Evolutionary conservation across 148 eudicot species (phyloP), one percentile per base, ranked within the genome.

Genomic region (Rhododendron simsii): DNA sequence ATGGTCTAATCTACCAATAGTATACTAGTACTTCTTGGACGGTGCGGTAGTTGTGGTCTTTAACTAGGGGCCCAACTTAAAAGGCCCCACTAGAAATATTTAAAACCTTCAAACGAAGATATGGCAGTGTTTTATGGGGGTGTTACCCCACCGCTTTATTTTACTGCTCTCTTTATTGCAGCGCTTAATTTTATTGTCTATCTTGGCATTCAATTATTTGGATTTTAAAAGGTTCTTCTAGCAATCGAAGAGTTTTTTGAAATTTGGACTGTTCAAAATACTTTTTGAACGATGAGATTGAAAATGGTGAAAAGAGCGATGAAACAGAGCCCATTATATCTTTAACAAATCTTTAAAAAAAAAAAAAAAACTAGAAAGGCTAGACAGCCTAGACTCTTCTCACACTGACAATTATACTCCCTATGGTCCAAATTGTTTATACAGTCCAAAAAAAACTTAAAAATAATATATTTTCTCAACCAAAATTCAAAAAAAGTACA

Each of bases 151-250:
- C 8, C 7, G 44, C 0, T 39, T 0, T 39, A 39, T 39, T 39
- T 39, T 39, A 39, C 44, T 5, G 7, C 45, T 41, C 45, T 41
- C 45, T 0, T 12, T 3, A 12, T 41, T 0, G 7, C 7, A 6
- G 0, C 0, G 8, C 8, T 6, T 7, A 6, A 41, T 41, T 41
- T 41, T 0, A 5, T 0, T 0, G 44, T 41, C 1, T 0, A 7
- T 0, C 45, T 41, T 7, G 45, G 0, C 45, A 5, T 41, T 41
- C 0, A 41, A 41, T 41, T 41, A 5, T 41, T 0, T 0, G 1
- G 1, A 41, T 41, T 41, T 41, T 41, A 41, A 5, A 41, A 41
- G 1, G 6, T 1, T 41, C 45, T 41, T 41, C 0, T 1, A 41
- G 45, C 0, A 1, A 1, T 41, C 1, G 1, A 6, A 41, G 7